phyloP scores from a whole-genome alignment of 2,329 filamentous ascomycete genomes.

The Cordyceps pruinosa region DNA sequence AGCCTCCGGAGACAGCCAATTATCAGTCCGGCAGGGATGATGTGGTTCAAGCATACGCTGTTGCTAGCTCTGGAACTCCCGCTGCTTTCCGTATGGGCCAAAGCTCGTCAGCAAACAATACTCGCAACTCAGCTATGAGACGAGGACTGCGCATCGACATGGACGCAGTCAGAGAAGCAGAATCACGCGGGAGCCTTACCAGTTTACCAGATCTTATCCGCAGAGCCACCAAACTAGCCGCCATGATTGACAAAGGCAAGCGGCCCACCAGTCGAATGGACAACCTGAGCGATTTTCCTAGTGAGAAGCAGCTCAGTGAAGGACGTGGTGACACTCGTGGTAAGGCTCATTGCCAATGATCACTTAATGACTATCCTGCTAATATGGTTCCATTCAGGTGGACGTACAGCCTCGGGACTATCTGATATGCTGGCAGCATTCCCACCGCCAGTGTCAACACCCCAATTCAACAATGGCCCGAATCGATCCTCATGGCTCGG shows the following conservation, averaged over 20 bases:
- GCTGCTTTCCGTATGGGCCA: slow-evolving; percentile 23
- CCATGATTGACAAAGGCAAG: slow-evolving; percentile 78
- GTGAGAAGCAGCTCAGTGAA: slow-evolving; percentile 33
- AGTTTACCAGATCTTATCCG: slow-evolving; percentile 87
- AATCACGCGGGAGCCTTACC: slow-evolving; percentile 81
- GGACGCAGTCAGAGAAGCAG: slow-evolving; percentile 71
- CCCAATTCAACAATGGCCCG: slow-evolving; percentile 29
- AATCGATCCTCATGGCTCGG: slow-evolving; percentile 42
- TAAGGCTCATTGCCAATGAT: slow-evolving; percentile 21
- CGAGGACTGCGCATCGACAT: slow-evolving; percentile 73
- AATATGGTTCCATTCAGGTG: slow-evolving; percentile 27
- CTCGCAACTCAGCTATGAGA: slow-evolving; percentile 45
- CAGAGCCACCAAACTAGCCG: slow-evolving; percentile 77
- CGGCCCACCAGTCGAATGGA: slow-evolving; percentile 54
- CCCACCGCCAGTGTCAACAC: slow-evolving; percentile 51
- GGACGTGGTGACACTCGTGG: slow-evolving; percentile 34
- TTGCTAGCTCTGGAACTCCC: slow-evolving; percentile 39
- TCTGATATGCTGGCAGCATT: slow-evolving; percentile 62
- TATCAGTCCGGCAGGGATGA: slow-evolving; percentile 7
- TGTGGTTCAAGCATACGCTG: slow-evolving; percentile 43
- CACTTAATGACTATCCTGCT: slow-evolving; percentile 11
- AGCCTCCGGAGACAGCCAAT: slow-evolving; percentile 12
- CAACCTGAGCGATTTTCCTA: slow-evolving; percentile 44
- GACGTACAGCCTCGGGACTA: slow-evolving; percentile 45
- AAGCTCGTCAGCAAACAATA: slow-evolving; percentile 27